Evolutionary conservation across 768 basidiomycete genomes (phyloP).

Genomic region (Mycena maculata): DNA sequence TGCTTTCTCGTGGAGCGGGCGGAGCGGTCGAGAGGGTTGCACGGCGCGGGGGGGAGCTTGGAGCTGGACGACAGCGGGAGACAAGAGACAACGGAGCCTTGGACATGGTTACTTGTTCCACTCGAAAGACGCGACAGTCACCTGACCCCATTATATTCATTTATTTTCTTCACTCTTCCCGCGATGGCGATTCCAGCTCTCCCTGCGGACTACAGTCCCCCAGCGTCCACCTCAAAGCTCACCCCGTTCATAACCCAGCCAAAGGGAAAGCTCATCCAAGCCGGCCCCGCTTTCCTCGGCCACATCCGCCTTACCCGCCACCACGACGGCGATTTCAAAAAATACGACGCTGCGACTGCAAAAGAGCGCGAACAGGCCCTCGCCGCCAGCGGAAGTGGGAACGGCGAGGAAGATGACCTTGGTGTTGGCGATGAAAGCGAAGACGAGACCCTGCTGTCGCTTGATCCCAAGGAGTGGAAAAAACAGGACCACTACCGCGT

Average conservation of each 20-base stretch:
- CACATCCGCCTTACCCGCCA: conserved; percentile 82
- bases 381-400: conserved; percentile 50
- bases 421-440: conserved; percentile 95
- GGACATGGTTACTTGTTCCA: conserved; percentile 7
- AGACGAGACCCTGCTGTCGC: conserved; percentile 68
- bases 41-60: conserved; percentile 11
- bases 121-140: neutral
- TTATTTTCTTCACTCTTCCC: neutral
- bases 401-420: conserved; percentile 78
- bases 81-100: conserved; percentile 6
- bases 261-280: conserved; percentile 69
- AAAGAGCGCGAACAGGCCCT: conserved; percentile 58
- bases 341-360: conserved; percentile 74
- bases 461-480: conserved; percentile 99
- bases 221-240: conserved; percentile 29
- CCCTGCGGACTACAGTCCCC: conserved; percentile 18
- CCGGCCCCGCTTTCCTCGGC: conserved; percentile 88
- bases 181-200: conserved; percentile 26
- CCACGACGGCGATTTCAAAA: conserved; percentile 83
- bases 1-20: conserved; percentile 3
- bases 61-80: conserved; percentile 10
- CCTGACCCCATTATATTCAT: neutral
- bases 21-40: conserved; percentile 12
- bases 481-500: conserved; percentile 99
- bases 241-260: conserved; percentile 23